A percentile compares a stretch with the other conserved stretches of the same genome.
Evolutionary conservation across 495 filamentous ascomycete genomes (phyloP).

Genomic region (Podospora australis): DNA sequence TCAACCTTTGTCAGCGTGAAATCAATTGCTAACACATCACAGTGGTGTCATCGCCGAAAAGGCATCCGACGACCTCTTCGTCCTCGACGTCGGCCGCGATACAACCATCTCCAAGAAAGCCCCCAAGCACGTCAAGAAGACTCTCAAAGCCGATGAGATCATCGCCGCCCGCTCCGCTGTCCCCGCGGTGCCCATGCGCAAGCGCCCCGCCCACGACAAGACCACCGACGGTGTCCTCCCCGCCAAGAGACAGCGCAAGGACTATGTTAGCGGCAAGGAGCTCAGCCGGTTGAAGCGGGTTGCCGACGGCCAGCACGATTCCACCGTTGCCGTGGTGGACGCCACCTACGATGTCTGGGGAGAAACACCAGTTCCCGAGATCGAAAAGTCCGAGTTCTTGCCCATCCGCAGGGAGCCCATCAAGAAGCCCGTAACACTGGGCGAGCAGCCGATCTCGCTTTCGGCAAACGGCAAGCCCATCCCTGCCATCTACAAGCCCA

Average conservation of each 20-base stretch:
- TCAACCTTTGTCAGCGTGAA: background rate
- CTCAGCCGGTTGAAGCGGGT: conserved; percentile 67
- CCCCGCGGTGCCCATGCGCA: conserved; percentile 66
- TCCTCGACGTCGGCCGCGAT: conserved; percentile 52
- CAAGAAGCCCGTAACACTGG: conserved; percentile 69
- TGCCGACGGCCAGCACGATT: conserved; percentile 62
- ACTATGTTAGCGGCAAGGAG: conserved; percentile 76
- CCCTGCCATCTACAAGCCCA: conserved; percentile 71
- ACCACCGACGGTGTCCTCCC: conserved; percentile 60
- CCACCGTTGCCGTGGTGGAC: conserved; percentile 47
- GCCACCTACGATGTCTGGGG: conserved; percentile 76
- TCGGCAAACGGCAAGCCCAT: conserved; percentile 68
- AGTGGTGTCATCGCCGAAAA: conserved; percentile 83
- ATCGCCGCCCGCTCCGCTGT: conserved; percentile 76
- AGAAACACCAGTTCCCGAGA: conserved; percentile 27
- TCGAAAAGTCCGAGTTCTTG: conserved; percentile 51
- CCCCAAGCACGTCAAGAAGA: conserved; percentile 57
- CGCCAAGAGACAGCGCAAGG: conserved; percentile 63
- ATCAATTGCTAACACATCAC: conserved; percentile 1
- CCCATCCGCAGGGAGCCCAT: conserved; percentile 55
- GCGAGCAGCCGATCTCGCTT: conserved; percentile 70
- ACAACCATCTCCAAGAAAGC: conserved; percentile 37
- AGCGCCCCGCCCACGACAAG: conserved; percentile 53
- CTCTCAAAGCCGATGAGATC: conserved; percentile 84
- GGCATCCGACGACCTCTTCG: conserved; percentile 69